Conservation (phyloP, 2,329 filamentous ascomycete genomes). For the Moelleriella libera region DNA sequence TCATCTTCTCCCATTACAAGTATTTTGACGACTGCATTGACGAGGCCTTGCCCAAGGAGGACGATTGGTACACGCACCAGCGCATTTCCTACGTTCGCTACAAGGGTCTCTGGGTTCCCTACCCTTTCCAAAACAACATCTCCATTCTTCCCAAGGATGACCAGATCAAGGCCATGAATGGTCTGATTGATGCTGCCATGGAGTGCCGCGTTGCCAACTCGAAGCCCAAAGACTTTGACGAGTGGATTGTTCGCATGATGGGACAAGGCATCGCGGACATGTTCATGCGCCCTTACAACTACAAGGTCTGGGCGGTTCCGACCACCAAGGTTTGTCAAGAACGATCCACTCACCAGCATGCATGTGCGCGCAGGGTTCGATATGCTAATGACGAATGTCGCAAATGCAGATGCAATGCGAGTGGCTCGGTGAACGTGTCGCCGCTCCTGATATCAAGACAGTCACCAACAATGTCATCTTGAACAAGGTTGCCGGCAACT, state of each 20-base stretch:
- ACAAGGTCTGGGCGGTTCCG: conserved; percentile 98
- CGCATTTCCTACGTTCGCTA: conserved; percentile 98
- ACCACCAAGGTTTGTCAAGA: conserved; percentile 66
- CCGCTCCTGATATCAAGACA: conserved; percentile 86
- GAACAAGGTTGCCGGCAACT: conserved; percentile 90
- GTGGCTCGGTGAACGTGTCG: conserved; percentile 98
- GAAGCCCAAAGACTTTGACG: conserved; percentile 94
- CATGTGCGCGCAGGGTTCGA: background rate
- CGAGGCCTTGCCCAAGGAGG: conserved; percentile 84
- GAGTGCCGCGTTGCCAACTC: conserved; percentile 74
- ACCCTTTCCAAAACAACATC: conserved; percentile 99
- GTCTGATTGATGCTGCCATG: conserved; percentile 87
- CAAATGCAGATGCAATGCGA: conserved; percentile 79
- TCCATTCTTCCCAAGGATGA: conserved; percentile 96
- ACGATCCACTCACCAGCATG: background rate
- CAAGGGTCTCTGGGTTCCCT: conserved; percentile 93
- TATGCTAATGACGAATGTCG: background rate
- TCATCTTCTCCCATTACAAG: conserved; percentile 99
- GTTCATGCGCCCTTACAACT: conserved; percentile 99
- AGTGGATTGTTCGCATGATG: conserved; percentile 93
- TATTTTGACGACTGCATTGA: conserved; percentile 99
- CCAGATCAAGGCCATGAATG: conserved; percentile 86
- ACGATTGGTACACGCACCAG: conserved; percentile 96
- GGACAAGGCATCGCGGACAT: conserved; percentile 80
- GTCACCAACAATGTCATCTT: conserved; percentile 91